These are phyloP conservation scores for Sporothrix humicola DNA, from an alignment of 2,329 filamentous ascomycete species.

Conservation along the genomic window DNA sequence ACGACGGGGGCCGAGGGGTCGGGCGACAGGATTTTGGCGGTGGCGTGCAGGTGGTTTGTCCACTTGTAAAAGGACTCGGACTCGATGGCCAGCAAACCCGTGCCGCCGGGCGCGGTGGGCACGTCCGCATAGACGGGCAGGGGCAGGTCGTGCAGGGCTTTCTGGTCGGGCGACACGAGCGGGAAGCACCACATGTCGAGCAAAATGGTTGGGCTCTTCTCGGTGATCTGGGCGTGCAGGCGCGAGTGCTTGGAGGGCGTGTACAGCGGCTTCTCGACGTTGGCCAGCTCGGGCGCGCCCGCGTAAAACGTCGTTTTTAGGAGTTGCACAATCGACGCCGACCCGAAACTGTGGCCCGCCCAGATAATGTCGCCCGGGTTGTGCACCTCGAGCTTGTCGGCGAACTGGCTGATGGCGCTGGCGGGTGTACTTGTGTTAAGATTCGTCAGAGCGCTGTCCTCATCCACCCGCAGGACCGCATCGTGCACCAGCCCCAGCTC, in stretches of 20 bases:
- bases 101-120: slow-evolving; percentile 58
- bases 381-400: slow-evolving; percentile 67
- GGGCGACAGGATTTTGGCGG: slow-evolving; percentile 68
- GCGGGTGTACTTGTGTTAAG: slow-evolving; percentile 56
- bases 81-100: slow-evolving; percentile 70
- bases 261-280: slow-evolving; percentile 65
- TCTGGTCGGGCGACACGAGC: slow-evolving; percentile 65
- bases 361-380: slow-evolving; percentile 75
- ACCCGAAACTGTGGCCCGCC: slow-evolving; percentile 82
- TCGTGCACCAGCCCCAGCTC: slow-evolving; percentile 76
- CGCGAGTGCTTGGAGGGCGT: slow-evolving; percentile 59
- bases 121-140: slow-evolving; percentile 67
- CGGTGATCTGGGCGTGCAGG: slow-evolving; percentile 70
- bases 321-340: slow-evolving; percentile 74
- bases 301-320: slow-evolving; percentile 79
- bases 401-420: slow-evolving; percentile 62
- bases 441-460: slow-evolving; percentile 57
- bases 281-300: slow-evolving; percentile 51
- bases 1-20: slow-evolving; percentile 55
- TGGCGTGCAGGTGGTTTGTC: slow-evolving; percentile 72
- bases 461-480: slow-evolving; percentile 69
- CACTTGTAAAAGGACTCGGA: slow-evolving; percentile 81
- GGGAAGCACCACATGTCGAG: slow-evolving; percentile 85
- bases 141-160: slow-evolving; percentile 72
- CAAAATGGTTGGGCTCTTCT: slow-evolving; percentile 68